phyloP scores from a whole-genome alignment of 805 yeast genomes.

The Metschnikowia borealis region DNA sequence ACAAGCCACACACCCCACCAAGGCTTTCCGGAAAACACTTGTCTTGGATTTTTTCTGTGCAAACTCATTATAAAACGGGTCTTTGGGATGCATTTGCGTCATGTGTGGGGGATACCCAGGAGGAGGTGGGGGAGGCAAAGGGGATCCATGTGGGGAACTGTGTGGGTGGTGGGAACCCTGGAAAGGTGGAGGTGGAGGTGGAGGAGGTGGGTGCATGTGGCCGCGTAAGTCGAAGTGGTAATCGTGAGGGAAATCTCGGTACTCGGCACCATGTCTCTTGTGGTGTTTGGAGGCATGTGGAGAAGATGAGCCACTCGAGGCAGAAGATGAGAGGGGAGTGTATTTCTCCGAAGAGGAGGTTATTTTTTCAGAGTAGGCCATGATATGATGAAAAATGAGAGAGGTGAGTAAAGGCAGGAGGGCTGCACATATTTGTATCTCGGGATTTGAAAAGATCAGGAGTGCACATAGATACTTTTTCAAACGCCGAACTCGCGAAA shows the following conservation, averaged over 20 bases:
- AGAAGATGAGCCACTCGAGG: neutral
- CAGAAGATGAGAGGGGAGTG: neutral
- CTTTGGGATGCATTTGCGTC: conserved; percentile 2
- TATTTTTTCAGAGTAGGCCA: neutral
- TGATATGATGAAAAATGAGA: neutral
- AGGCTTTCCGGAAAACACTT: conserved; percentile 1
- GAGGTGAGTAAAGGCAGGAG: neutral
- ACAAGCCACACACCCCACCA: conserved; percentile 10
- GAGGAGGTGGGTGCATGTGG: conserved; percentile 7
- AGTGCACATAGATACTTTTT: neutral
- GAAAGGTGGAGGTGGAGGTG: conserved; percentile 6
- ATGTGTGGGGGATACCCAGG: neutral
- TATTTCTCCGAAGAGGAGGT: neutral
- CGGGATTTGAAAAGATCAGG: conserved; percentile 3
- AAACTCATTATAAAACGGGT: conserved; percentile 10
- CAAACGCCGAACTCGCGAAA: neutral
- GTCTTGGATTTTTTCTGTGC: conserved; percentile 1
- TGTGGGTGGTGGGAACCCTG: neutral
- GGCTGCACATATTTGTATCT: neutral
- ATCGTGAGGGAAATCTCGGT: neutral
- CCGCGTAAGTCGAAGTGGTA: neutral
- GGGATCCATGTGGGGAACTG: neutral
- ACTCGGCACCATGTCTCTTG: neutral
- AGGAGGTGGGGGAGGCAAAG: conserved; percentile 3
- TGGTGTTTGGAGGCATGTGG: neutral